Evolutionary conservation across 148 eudicot genomes (phyloP).

Genomic region (Persicaria tinctoria): DNA sequence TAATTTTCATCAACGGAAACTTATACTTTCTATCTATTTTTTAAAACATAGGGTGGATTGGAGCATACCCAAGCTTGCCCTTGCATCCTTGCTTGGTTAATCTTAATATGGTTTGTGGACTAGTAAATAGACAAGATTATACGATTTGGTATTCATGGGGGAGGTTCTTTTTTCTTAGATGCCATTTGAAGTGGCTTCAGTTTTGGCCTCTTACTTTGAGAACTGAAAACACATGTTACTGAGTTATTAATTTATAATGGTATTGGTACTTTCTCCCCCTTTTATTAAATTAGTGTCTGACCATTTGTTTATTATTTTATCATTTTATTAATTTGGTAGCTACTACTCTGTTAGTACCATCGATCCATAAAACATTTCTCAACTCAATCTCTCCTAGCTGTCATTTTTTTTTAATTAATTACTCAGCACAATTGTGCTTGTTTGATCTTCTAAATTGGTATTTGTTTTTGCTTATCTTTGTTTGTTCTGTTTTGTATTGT

Average conservation of each 20-base stretch:
- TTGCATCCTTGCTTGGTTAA: too few relatives aligned
- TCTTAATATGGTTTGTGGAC: too few relatives aligned
- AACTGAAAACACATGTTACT: not conserved
- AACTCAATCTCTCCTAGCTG: not conserved
- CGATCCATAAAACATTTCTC: slow-evolving; percentile 3
- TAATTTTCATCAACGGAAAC: too few relatives aligned
- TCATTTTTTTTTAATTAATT: not conserved
- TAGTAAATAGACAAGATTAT: too few relatives aligned
- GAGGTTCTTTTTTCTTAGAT: too few relatives aligned
- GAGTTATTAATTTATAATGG: not conserved
- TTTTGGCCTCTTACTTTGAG: not conserved
- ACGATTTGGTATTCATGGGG: too few relatives aligned
- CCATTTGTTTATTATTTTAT: not conserved
- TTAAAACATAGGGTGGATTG: too few relatives aligned
- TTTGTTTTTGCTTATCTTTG: not conserved
- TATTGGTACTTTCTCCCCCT: not conserved
- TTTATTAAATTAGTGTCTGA: not conserved
- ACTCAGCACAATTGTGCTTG: not conserved
- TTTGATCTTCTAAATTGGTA: not conserved
- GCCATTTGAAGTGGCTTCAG: not conserved
- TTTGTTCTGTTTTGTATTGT: not conserved
- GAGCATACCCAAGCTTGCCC: too few relatives aligned
- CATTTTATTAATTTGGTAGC: not conserved
- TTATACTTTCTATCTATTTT: too few relatives aligned
- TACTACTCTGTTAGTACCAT: too few relatives aligned